Evolutionary conservation across 352 stramenopile genomes (phyloP), one percentile per base, ranked within the genome.

Genomic region (Nothophytophthora sp.): DNA sequence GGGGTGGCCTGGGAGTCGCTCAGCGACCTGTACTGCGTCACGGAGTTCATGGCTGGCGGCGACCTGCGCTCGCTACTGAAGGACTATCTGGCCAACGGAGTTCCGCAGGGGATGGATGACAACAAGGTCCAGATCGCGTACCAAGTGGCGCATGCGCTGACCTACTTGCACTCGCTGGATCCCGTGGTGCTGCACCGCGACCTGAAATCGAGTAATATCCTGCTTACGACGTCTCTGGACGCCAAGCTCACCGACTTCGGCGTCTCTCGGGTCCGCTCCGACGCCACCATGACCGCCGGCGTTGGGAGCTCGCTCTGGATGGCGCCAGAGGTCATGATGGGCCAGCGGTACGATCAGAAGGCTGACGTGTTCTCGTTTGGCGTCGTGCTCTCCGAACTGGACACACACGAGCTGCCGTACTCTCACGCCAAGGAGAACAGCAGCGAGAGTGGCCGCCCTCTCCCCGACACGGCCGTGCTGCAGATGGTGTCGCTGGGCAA

Each of bases 341-440:
- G 64, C 3, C 23, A 42, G 4, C 30, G 41, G 11, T 73, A 73
- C 25, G 42, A 62, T 18, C 54, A 62, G 27, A 73, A 67, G 20
- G 70, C 70, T 4, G 70, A 77, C 29, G 55, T 74, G 6, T 76
- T 71, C 37, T 74, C 63, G 11, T 60, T 77, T 15, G 67, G 67
- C 3, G 52, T 77, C 5, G 44, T 77, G 12, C 47, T 77, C 10
- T 66, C 59, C 12, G 67, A 77, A 50, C 28, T 77, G 27, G 67
- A 77, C 27, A 60, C 41, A 7, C 56, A 67, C 9, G 35, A 59
- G 13, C 38, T 67, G 2, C 63, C 63, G 20, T 73, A 67, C 39
- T 42, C 61, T 20, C 42, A 69, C 25, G 55, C 39, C 2, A 57
- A 67, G 20, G 42, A 54, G 28, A 28, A 44, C 16, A 46, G 33